Evolutionary conservation across 2,329 filamentous ascomycete genomes (phyloP).

Genomic region (Colletotrichum chlorophyti): DNA sequence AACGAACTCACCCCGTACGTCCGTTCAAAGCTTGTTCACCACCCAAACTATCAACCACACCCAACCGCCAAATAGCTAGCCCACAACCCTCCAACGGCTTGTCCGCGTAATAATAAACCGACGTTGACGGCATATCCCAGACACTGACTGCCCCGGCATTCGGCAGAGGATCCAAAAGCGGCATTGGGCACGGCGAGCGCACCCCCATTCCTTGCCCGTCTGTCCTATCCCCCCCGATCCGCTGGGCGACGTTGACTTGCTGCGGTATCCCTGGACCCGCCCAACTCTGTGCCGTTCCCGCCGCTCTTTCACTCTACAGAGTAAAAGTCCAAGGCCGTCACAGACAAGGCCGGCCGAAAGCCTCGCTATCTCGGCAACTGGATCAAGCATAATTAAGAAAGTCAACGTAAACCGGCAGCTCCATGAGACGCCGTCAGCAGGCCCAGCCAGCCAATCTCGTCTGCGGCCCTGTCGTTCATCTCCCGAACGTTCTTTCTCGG

Average conservation of each 20-base stretch:
- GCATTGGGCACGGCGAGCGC: no score
- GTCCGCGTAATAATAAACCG: slow-evolving; percentile 8
- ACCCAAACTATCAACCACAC: not conserved
- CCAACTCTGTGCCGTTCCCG: slow-evolving; percentile 7
- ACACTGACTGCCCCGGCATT: not conserved
- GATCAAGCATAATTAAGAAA: slow-evolving; percentile 27
- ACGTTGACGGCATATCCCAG: slow-evolving; percentile 14
- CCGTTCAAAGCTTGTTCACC: slow-evolving; percentile 17
- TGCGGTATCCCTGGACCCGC: slow-evolving; percentile 19
- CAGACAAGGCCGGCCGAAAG: slow-evolving; percentile 9
- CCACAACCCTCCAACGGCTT: slow-evolving; percentile 1
- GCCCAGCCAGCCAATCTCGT: slow-evolving; percentile 25
- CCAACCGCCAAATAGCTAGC: not conserved
- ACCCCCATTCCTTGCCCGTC: slow-evolving; percentile 2
- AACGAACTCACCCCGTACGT: not conserved
- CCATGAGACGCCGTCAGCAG: not conserved
- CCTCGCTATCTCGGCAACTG: slow-evolving; percentile 14
- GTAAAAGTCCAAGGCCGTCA: no score
- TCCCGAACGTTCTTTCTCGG: slow-evolving; percentile 10
- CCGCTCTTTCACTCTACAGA: no score
- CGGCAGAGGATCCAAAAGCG: slow-evolving; percentile 4
- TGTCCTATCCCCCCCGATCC: slow-evolving; percentile 12
- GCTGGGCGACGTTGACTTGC: slow-evolving; percentile 18
- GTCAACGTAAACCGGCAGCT: slow-evolving; percentile 15
- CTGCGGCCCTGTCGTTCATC: slow-evolving; percentile 11